Percentiles rank a stretch among this genome's conserved stretches.
These are phyloP conservation scores for Saccharomyces paradoxus DNA, from an alignment of 805 yeast genomes.

Conservation along the genomic window DNA sequence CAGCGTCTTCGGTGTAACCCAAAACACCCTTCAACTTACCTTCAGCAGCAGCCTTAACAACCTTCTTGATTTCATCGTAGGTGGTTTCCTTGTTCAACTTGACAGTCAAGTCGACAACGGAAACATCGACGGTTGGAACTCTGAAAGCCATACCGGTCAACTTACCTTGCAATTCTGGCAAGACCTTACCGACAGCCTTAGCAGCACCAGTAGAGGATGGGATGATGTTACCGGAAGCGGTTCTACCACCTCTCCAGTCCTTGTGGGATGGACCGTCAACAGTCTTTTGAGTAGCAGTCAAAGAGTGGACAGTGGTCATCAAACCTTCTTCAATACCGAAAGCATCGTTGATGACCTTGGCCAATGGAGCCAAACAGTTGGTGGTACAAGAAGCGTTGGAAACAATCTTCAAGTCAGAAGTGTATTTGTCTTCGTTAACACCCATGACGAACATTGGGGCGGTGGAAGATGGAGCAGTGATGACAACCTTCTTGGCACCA, in stretches of 20 bases:
- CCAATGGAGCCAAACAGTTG: slow-evolving; percentile 68
- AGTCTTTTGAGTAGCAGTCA: slow-evolving; percentile 66
- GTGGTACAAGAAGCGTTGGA: slow-evolving; percentile 72
- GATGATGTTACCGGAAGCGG: slow-evolving; percentile 67
- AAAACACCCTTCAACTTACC: slow-evolving; percentile 54
- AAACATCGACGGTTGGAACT: slow-evolving; percentile 68
- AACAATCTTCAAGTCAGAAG: slow-evolving; percentile 47
- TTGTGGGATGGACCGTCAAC: slow-evolving; percentile 73
- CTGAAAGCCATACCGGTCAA: slow-evolving; percentile 68
- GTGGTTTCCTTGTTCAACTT: slow-evolving; percentile 50
- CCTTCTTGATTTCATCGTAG: slow-evolving; percentile 56
- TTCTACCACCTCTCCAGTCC: slow-evolving; percentile 78
- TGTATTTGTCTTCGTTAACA: slow-evolving; percentile 56
- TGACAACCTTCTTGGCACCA: slow-evolving; percentile 67
- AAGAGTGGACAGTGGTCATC: slow-evolving; percentile 68
- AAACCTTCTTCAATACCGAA: slow-evolving; percentile 68
- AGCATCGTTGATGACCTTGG: slow-evolving; percentile 56
- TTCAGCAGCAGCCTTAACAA: slow-evolving; percentile 50
- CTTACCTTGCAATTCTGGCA: slow-evolving; percentile 64
- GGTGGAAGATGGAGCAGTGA: slow-evolving; percentile 64
- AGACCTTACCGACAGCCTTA: slow-evolving; percentile 68
- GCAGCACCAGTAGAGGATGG: slow-evolving; percentile 76
- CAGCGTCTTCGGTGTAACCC: slow-evolving; percentile 66
- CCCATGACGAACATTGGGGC: slow-evolving; percentile 71
- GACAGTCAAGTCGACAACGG: slow-evolving; percentile 64